Conservation (phyloP, 352 stramenopile species). For the Phytophthora kernoviae region DNA sequence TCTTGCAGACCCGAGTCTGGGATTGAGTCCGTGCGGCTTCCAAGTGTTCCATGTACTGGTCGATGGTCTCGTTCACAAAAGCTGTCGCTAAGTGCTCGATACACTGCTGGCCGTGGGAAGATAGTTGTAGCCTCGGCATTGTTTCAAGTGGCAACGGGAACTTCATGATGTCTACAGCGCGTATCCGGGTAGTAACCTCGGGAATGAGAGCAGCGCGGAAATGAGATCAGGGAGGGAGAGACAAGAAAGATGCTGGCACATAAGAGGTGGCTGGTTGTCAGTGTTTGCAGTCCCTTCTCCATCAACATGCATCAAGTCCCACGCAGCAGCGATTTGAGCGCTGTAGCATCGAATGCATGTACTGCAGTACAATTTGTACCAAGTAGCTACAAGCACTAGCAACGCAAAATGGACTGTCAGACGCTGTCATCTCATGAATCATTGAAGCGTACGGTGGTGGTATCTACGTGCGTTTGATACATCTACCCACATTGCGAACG, state of each 20-base stretch:
- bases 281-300: not conserved
- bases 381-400: too few relatives aligned
- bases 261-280: not conserved
- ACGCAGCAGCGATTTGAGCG: not conserved
- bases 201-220: slow-evolving; percentile 9
- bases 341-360: too few relatives aligned
- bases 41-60: slow-evolving; percentile 41
- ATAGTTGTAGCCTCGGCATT: slow-evolving; percentile 27
- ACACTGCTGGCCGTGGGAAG: slow-evolving; percentile 18
- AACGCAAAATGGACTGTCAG: not conserved
- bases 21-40: slow-evolving; percentile 6
- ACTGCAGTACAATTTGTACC: too few relatives aligned
- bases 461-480: not conserved
- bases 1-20: slow-evolving; percentile 20
- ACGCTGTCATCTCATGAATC: slow-evolving; percentile 14
- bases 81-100: slow-evolving; percentile 34
- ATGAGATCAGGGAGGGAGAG: not conserved
- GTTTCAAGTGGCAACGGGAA: slow-evolving; percentile 31
- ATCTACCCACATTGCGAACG: not conserved
- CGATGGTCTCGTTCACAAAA: slow-evolving; percentile 36
- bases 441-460: slow-evolving; percentile 1
- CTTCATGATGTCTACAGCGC: slow-evolving; percentile 26
- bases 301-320: slow-evolving; percentile 4
- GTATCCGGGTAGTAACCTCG: not conserved
- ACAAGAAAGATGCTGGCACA: slow-evolving; percentile 1